These are phyloP conservation scores for Penicillium sp. DNA, from an alignment of 2,329 filamentous ascomycete genomes.

Conservation along the genomic window DNA sequence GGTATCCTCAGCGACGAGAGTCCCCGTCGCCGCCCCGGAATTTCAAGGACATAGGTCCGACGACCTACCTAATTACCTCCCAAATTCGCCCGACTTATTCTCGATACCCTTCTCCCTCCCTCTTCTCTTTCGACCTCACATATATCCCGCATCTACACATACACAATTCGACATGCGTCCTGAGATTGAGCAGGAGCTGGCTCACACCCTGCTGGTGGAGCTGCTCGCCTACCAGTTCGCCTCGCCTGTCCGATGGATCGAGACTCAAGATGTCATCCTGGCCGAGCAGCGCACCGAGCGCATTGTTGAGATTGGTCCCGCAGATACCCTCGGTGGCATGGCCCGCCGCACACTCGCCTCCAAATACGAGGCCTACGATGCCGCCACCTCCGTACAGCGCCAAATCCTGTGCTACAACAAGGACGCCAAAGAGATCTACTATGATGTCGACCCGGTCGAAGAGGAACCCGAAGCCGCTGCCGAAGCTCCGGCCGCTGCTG, in stretches of 20 bases:
- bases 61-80: conserved; percentile 8
- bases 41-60: conserved; percentile 24
- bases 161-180: conserved; percentile 74
- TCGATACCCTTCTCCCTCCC: conserved; percentile 17
- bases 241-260: conserved; percentile 98
- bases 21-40: conserved; percentile 21
- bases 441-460: conserved; percentile 92
- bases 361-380: conserved; percentile 98
- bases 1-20: conserved; percentile 19
- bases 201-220: conserved; percentile 97
- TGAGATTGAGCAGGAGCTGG: conserved; percentile 98
- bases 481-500: conserved; percentile 52
- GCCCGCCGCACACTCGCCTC: conserved; percentile 92
- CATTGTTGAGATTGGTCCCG: conserved; percentile 95
- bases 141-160: conserved; percentile 28
- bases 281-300: conserved; percentile 94
- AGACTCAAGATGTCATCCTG: conserved; percentile 99
- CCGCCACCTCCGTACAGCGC: conserved; percentile 91
- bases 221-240: conserved; percentile 99
- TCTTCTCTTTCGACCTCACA: conserved; percentile 11
- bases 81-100: neutral
- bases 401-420: conserved; percentile 99
- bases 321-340: conserved; percentile 96
- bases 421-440: conserved; percentile 98
- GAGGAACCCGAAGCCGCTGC: conserved; percentile 73